Percentiles rank a stretch among this genome's conserved stretches.
Conservation (phyloP, 2,329 filamentous ascomycete species). For the Pseudocercospora musae region DNA sequence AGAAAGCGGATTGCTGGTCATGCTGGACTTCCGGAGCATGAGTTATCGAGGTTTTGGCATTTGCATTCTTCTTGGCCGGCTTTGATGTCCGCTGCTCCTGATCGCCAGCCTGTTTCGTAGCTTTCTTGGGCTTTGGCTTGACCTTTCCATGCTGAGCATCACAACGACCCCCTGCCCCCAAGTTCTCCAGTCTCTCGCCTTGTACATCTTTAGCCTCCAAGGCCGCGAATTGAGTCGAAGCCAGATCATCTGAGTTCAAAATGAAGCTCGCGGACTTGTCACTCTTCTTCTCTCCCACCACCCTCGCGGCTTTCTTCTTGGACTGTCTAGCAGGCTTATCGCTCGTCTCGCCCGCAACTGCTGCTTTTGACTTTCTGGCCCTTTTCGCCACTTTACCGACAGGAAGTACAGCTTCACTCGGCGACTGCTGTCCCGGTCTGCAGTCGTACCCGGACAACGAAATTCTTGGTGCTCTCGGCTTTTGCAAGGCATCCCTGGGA, state of each 20-base stretch:
- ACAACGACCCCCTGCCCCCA: not conserved
- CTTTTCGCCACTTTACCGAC: conserved; percentile 4
- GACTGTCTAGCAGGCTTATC: conserved; percentile 1
- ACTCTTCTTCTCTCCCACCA: conserved; percentile 9
- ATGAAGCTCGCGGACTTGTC: conserved; percentile 30
- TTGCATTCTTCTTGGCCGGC: not conserved
- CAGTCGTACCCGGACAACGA: conserved; percentile 22
- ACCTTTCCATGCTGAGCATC: not conserved
- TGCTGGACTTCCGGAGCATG: not conserved
- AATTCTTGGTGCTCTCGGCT: conserved; percentile 16
- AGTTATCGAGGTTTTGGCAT: not conserved
- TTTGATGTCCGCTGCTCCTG: not conserved
- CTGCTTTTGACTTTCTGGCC: not conserved
- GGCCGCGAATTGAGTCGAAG: conserved; percentile 14
- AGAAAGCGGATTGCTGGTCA: not conserved
- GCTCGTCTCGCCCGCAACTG: not conserved
- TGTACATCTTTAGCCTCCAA: conserved; percentile 7
- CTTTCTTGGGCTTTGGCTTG: not conserved
- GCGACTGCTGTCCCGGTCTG: conserved; percentile 4
- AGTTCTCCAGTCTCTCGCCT: not conserved
- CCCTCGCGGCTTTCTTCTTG: conserved; percentile 12
- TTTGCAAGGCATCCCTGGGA: conserved; percentile 1
- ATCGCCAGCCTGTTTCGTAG: not conserved
- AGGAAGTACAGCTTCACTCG: not conserved
- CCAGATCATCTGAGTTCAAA: conserved; percentile 30